These are phyloP conservation scores for Verticillium zaregamsianum DNA, from an alignment of 2,329 filamentous ascomycete genomes.

Conservation along the genomic window DNA sequence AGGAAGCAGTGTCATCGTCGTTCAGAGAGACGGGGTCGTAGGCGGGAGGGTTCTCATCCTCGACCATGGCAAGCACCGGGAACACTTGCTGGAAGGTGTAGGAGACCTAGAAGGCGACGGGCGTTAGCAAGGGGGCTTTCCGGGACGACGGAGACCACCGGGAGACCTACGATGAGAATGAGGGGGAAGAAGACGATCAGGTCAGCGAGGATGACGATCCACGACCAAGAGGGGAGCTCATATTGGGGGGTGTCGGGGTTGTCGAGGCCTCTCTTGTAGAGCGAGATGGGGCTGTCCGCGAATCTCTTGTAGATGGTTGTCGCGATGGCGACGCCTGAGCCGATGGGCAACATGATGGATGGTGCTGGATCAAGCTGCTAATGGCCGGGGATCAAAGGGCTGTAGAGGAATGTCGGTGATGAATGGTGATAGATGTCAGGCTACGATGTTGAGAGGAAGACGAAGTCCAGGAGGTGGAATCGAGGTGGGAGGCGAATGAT, in stretches of 20 bases:
- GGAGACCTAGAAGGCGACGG: conserved; percentile 27
- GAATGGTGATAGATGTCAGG: too few relatives aligned
- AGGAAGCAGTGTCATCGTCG: conserved; percentile 31
- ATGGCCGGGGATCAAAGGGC: not conserved
- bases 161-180: conserved; percentile 34
- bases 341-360: conserved; percentile 4
- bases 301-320: not conserved
- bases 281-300: not conserved
- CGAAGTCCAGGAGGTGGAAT: not conserved
- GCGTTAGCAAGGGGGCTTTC: not conserved
- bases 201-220: conserved; percentile 32
- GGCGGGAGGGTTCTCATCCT: conserved; percentile 50
- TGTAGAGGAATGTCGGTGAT: not conserved
- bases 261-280: conserved; percentile 27
- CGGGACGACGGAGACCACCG: not conserved
- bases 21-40: conserved; percentile 48
- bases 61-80: conserved; percentile 52
- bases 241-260: conserved; percentile 15
- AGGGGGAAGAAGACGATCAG: conserved; percentile 41
- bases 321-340: conserved; percentile 2
- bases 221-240: conserved; percentile 35
- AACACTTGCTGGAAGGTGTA: conserved; percentile 50
- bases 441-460: not conserved
- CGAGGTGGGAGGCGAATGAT: not conserved
- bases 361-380: not conserved